Evolutionary conservation across 345 rosid species (phyloP), one percentile per base, ranked within the genome.

Genomic region (Salix suchowensis): DNA sequence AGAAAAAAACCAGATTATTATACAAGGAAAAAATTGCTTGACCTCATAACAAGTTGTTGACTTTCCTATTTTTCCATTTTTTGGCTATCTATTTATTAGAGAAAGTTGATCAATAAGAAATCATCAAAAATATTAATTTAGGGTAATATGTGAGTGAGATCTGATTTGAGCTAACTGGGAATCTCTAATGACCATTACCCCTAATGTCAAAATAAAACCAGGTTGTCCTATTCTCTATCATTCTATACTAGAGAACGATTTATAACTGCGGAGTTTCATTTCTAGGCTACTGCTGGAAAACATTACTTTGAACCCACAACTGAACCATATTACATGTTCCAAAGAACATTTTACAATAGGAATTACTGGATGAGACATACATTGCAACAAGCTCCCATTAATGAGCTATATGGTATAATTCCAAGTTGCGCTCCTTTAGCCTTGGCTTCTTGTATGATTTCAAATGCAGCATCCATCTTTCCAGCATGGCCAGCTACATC

Each of bases 361-460:
- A 48, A 34, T 19, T 19, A 73, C 68, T 78, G 68, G 70, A 77
- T 71, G 66, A 76, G 66, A 85, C 97, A 74, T 88, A 95, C 98
- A 84, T 93, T 91, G 86, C 94, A 83, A 87, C 97, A 93, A 84
- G 98, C 97, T 85, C 98, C 98, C 98, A 95, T 95, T 84, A 95
- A 83, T 72, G 98, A 91, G 87, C 98, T 93, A 79, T 93, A 95
- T 79, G 94, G 78, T 82, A 95, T 74, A 54, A 88, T 88, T 82
- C 97, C 97, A 82, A 84, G 82, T 73, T 62, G 88, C 71, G 82
- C 82, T 79, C 94, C 94, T 73, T 84, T 85, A 78, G 75, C 80
- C 85, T 81, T 86, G 66, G 96, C 96, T 81, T 88, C 94, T 76
- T 82, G 85, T 61, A 91, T 77, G 72, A 88, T 79, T 23, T 91